These are phyloP conservation scores for Euphorbia corollata DNA, from an alignment of 441 rosid species.

Conservation along the genomic window DNA sequence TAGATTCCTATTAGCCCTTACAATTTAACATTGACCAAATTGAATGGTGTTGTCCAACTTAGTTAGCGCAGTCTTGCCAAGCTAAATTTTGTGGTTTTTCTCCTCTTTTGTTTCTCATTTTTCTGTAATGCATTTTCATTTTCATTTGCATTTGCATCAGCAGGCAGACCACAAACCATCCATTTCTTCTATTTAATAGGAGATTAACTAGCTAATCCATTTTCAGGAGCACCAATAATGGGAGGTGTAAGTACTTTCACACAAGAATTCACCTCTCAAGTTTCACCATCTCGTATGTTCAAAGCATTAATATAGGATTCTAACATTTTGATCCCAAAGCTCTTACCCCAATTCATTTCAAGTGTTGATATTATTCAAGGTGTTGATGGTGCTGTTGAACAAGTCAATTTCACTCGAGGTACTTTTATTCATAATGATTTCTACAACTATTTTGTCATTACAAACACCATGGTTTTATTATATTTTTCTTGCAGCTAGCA, in stretches of 20 bases:
- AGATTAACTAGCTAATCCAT: background rate
- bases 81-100: background rate
- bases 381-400: constrained; percentile 33
- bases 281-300: constrained; percentile 31
- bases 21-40: background rate
- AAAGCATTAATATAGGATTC: constrained; percentile 33
- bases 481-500: constrained; percentile 17
- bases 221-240: background rate
- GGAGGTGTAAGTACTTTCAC: constrained; percentile 26
- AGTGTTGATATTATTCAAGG: constrained; percentile 31
- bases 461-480: no score
- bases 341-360: constrained; percentile 35
- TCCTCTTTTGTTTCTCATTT: background rate
- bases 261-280: constrained; percentile 24
- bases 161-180: no score
- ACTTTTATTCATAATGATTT: no score
- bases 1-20: background rate
- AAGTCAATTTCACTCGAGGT: constrained; percentile 35
- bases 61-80: background rate
- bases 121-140: background rate
- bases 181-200: background rate
- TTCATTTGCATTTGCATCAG: background rate
- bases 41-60: background rate
- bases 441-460: no score
- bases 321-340: constrained; percentile 32